phyloP scores from a whole-genome alignment of 2,329 filamentous ascomycete genomes.

The Ceratocystis cacaofunesta region DNA sequence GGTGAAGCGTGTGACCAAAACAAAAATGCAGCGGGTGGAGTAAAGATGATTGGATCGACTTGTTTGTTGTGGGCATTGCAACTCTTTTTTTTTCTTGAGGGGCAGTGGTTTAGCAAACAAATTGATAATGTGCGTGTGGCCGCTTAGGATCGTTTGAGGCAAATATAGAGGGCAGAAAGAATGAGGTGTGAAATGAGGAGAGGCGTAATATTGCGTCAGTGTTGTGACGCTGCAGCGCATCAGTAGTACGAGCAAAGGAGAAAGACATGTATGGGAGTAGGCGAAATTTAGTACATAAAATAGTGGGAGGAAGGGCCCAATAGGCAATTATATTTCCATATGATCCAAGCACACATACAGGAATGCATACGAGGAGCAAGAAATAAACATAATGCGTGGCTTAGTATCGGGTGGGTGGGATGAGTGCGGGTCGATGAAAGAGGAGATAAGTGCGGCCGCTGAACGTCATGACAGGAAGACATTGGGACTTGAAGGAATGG shows the following conservation, averaged over 20 bases:
- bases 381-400: background rate
- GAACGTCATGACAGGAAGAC: background rate
- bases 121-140: background rate
- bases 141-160: background rate
- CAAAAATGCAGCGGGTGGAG: background rate
- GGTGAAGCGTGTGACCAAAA: constrained; percentile 6
- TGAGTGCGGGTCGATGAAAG: background rate
- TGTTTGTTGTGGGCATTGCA: background rate
- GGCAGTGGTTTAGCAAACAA: background rate
- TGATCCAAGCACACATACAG: background rate
- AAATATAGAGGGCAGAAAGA: background rate
- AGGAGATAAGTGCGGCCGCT: background rate
- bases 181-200: background rate
- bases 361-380: background rate
- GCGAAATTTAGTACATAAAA: background rate
- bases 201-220: constrained; percentile 4
- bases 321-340: background rate
- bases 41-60: constrained; percentile 1
- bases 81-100: background rate
- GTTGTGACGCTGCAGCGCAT: background rate
- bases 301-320: background rate
- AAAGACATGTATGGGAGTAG: background rate
- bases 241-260: background rate
- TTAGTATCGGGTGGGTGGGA: background rate
- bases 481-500: background rate